Evolutionary conservation across 106 monocot genomes (phyloP).

Genomic region (Acorus calamus): DNA sequence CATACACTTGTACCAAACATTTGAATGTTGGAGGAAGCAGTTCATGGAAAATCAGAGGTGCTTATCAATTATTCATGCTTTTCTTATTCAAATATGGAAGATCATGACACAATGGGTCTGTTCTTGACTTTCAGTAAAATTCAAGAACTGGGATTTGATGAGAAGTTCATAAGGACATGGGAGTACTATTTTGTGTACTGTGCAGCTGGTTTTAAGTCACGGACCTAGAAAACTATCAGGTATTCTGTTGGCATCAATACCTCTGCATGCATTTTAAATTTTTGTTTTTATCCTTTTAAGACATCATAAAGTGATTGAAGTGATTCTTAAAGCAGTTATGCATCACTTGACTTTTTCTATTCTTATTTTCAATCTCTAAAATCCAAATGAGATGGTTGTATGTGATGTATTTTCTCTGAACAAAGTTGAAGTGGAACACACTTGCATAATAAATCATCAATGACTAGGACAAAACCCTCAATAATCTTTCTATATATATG

Average conservation of each 20-base stretch:
- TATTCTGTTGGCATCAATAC: conserved; percentile 5
- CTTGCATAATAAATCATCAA: no score
- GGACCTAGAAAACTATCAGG: conserved; percentile 90
- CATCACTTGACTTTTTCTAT: no score
- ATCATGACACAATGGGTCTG: no score
- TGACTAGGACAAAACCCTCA: no score
- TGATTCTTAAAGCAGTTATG: no score
- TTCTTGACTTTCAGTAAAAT: conserved; percentile 37
- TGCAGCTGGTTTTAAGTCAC: conserved; percentile 84
- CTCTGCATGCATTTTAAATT: background rate
- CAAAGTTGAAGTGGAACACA: no score
- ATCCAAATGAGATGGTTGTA: no score
- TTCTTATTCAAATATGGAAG: background rate
- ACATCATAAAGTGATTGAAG: no score
- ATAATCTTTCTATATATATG: no score
- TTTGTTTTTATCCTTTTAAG: background rate
- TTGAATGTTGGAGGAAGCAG: conserved; percentile 70
- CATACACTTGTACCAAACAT: conserved; percentile 73
- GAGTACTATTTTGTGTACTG: conserved; percentile 92
- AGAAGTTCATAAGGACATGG: conserved; percentile 79
- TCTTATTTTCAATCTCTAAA: no score
- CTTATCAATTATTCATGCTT: background rate
- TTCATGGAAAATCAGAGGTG: conserved; percentile 53
- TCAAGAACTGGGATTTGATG: conserved; percentile 70
- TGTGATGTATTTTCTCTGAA: no score